Evolutionary conservation across 192 early-diverging fungal genomes (phyloP), one percentile per base, ranked within the genome.

Genomic region (Coemansia sp.): DNA sequence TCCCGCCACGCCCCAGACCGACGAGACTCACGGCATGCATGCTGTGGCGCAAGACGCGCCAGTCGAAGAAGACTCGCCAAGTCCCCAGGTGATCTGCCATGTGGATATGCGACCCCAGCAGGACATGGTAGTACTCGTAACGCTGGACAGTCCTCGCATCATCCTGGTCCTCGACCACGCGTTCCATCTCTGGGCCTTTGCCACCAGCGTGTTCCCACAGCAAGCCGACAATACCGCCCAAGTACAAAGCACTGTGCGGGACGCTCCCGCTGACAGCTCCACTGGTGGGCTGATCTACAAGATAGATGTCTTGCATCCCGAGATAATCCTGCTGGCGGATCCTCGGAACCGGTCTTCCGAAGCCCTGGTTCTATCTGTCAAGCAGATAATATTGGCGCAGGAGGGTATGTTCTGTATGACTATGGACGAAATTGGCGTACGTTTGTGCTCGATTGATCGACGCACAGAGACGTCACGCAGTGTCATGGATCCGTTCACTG

Each of bases 401-500:
- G 91, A 95, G 68, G 84, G 88, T 13, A 83, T 93, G 34, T 88
- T 89, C 63, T 90, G 88, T 3, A 55, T 94, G 8, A 90, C 86
- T 20, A 81, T 94, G 50, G 85, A 95, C 39, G 89, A 93, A 64
- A 85, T 95, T 43, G 92, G 94, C 41, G 93, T 98, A 86, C 92
- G 91, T 38, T 84, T 99, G 13, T 98, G 95, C 85, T 86, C 86
- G 10, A 93, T 98, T 87, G 91, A 94, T 68, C 89, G 87, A 55
- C 83, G 92, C 11, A 83, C 89, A 8, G 89, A 92, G 39, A 93
- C 95, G 0, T 84, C 84, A 5, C 71, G 97, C 20, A 87, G 89
- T 7, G 93, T 98, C 47, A 92, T 99, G 70, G 92, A 98, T 65
- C 92, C 92, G 45, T 96, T 97, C 75, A 89, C 96, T 55, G 74